Conservation (phyloP, 768 basidiomycete genomes). For the Sistotremastrum niveocremeum region DNA sequence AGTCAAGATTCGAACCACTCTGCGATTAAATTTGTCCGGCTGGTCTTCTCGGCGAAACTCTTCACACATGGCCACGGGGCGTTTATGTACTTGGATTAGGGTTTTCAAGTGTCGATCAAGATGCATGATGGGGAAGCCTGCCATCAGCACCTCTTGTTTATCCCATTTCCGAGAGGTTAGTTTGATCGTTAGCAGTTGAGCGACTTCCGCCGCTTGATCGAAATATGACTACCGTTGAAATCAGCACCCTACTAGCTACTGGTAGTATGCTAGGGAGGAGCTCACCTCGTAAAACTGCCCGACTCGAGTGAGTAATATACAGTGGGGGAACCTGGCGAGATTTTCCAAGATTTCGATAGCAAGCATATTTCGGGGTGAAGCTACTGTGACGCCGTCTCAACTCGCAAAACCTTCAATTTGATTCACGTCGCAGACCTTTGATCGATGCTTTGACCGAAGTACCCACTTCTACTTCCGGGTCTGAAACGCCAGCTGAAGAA, state of each 20-base stretch:
- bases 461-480: no score
- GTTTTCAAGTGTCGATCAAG: conserved; percentile 79
- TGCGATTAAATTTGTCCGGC: conserved; percentile 51
- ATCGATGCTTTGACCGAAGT: no score
- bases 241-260: conserved; percentile 4
- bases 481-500: no score
- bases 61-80: conserved; percentile 88
- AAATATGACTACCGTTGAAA: conserved; percentile 65
- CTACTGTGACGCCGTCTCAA: no score
- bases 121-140: conserved; percentile 80
- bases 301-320: conserved; percentile 80
- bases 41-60: conserved; percentile 51
- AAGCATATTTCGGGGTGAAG: conserved; percentile 30
- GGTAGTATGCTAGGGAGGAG: background rate
- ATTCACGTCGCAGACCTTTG: conserved; percentile 6
- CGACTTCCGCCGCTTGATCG: conserved; percentile 72
- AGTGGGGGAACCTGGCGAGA: conserved; percentile 67
- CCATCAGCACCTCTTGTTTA: conserved; percentile 60
- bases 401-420: conserved; percentile 4
- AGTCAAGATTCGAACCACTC: conserved; percentile 77
- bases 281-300: conserved; percentile 91
- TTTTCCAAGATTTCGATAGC: conserved; percentile 62
- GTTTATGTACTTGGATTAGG: conserved; percentile 68
- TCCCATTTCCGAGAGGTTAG: conserved; percentile 67
- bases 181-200: conserved; percentile 70